Evolutionary conservation across 164 flowering plant genomes (phyloP).

Genomic region (Vitis labrusca): DNA sequence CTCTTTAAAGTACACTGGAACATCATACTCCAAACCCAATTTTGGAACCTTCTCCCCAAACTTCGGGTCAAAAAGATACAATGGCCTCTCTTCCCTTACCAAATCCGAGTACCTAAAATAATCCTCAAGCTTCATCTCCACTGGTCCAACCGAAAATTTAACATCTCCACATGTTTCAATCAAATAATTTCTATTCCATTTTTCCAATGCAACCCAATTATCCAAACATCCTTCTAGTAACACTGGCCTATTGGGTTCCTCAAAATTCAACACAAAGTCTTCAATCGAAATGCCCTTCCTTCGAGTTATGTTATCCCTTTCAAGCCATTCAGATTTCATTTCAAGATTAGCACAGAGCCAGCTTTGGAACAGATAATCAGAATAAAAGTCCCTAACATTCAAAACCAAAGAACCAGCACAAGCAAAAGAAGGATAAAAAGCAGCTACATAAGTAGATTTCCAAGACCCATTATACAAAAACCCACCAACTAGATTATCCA

Average conservation of each 20-base stretch:
- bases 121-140: conserved; percentile 78
- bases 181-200: conserved; percentile 82
- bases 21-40: conserved; percentile 75
- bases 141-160: conserved; percentile 81
- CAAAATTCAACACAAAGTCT: conserved; percentile 72
- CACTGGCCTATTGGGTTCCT: conserved; percentile 88
- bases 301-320: conserved; percentile 76
- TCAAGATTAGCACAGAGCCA: conserved; percentile 97
- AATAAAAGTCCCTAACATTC: conserved; percentile 77
- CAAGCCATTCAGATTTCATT: conserved; percentile 93
- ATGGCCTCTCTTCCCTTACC: conserved; percentile 83
- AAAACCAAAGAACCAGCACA: conserved; percentile 25
- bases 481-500: conserved; percentile 51
- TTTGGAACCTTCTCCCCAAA: conserved; percentile 83
- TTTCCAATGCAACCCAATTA: conserved; percentile 72
- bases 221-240: conserved; percentile 89
- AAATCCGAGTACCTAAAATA: conserved; percentile 78
- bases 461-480: conserved; percentile 72
- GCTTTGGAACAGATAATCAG: conserved; percentile 96
- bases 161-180: conserved; percentile 56
- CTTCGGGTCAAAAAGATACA: conserved; percentile 93
- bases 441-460: conserved; percentile 67
- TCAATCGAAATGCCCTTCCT: conserved; percentile 72
- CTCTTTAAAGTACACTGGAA: conserved; percentile 82
- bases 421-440: conserved; percentile 29